Conservation (phyloP, 495 filamentous ascomycete species). For the Tuber magnatum region DNA sequence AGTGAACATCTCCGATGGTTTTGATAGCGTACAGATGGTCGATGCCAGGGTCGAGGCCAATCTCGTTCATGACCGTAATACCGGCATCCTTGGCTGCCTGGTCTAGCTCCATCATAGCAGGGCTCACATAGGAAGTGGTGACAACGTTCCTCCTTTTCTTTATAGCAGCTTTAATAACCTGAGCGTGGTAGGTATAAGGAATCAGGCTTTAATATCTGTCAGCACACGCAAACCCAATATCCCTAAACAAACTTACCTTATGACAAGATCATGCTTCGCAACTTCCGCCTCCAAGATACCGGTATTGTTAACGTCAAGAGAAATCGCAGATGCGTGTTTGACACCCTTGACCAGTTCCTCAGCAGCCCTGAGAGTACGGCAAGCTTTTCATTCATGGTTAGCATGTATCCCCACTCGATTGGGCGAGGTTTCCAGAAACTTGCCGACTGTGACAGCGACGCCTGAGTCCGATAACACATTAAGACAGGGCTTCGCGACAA, state of each 20-base stretch:
- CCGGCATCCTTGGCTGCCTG: constrained; percentile 76
- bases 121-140: constrained; percentile 89
- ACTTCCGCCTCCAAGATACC: constrained; percentile 70
- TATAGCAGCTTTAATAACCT: constrained; percentile 91
- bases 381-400: constrained; percentile 51
- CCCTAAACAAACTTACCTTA: constrained; percentile 44
- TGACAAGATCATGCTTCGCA: constrained; percentile 68
- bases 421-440: constrained; percentile 36
- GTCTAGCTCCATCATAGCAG: constrained; percentile 86
- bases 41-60: constrained; percentile 64
- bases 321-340: constrained; percentile 62
- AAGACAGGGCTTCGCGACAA: constrained; percentile 74
- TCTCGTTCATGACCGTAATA: constrained; percentile 98
- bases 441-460: constrained; percentile 78
- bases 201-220: constrained; percentile 51
- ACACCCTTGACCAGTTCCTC: constrained; percentile 66
- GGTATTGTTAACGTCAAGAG: constrained; percentile 72
- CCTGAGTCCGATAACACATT: constrained; percentile 67
- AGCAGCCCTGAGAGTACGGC: constrained; percentile 72
- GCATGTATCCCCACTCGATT: constrained; percentile 12
- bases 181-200: constrained; percentile 85
- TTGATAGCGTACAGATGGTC: constrained; percentile 85
- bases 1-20: constrained; percentile 76
- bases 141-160: constrained; percentile 90
- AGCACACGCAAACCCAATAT: neutral